Evolutionary conservation across 805 yeast species (phyloP), one percentile per base, ranked within the genome.

Genomic region (Yamadazyma kitorensis): DNA sequence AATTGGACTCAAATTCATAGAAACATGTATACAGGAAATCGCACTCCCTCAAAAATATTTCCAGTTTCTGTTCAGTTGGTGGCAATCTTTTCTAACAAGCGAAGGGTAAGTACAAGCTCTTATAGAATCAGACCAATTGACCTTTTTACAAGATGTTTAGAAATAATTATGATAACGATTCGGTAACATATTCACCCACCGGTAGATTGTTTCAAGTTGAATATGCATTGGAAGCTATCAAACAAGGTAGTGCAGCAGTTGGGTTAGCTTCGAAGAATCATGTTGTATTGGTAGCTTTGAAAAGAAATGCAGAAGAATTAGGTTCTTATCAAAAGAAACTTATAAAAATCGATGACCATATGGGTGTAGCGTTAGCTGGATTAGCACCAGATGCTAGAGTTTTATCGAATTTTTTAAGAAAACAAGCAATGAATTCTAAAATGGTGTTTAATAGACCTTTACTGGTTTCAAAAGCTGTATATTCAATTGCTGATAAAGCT

Each of bases 381-480:
- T 76, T 93, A 52, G 97, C 98, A 0, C 98, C 99, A 12, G 99
- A 93, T 57, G 98, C 98, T 16, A 75, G 99, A 47, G 95, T 93
- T 24, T 72, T 93, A 48, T 81, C 95, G 31, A 93, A 87, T 56
- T 89, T 70, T 61, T 69, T 93, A 51, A 79, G 98, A 58, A 88
- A 86, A 51, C 93, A 89, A 53, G 94, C 97, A 33, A 82, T 91
- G 81, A 76, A 82, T 44, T 83, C 91, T 21, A 84, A 78, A 51
- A 73, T 91, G 72, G 80, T 89, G 17, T 93, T 76, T 62, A 82
- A 87, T 62, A 79, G 95, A 52, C 89, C 96, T 11, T 68, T 93
- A 40, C 81, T 86, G 43, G 80, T 89, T 12, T 78, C 82, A 37
- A 80, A 81, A 50, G 95, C 96, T 2, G 96, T 87, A 11, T 70